A percentile compares a stretch with the other conserved stretches of the same genome.
phyloP scores from a whole-genome alignment of 768 basidiomycete species.

The Mycena galopus region DNA sequence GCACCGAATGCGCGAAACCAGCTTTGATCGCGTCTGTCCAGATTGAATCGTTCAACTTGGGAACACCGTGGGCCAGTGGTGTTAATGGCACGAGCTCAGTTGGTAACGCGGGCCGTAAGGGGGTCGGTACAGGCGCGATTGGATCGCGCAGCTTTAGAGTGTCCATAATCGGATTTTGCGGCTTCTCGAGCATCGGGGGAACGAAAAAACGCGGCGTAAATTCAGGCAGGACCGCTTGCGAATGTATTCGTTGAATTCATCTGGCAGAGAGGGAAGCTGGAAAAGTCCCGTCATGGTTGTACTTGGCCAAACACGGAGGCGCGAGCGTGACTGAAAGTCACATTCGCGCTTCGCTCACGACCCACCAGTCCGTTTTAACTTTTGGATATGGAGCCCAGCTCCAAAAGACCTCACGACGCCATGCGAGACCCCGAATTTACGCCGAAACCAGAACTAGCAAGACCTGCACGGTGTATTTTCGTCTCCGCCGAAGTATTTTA shows the following conservation, averaged over 20 bases:
- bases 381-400: no score
- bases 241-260: constrained; percentile 29
- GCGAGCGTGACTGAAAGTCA: no score
- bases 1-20: constrained; percentile 17
- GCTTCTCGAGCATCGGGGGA: constrained; percentile 75
- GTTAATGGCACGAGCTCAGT: constrained; percentile 47
- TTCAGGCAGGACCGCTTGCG: constrained; percentile 51
- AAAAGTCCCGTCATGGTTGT: constrained; percentile 15
- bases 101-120: constrained; percentile 40
- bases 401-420: no score
- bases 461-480: background rate
- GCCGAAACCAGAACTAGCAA: constrained; percentile 5
- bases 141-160: constrained; percentile 51
- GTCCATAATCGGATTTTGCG: constrained; percentile 85
- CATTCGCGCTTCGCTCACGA: no score
- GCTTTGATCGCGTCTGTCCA: constrained; percentile 32
- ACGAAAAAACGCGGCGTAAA: constrained; percentile 68
- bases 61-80: background rate
- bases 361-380: no score
- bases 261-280: constrained; percentile 13
- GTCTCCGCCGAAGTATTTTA: constrained; percentile 1
- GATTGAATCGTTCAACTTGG: constrained; percentile 23
- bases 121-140: constrained; percentile 23
- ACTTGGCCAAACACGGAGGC: no score
- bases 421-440: background rate